Evolutionary conservation across 2,329 filamentous ascomycete genomes (phyloP).

Genomic region (Exophiala xenobiotica): DNA sequence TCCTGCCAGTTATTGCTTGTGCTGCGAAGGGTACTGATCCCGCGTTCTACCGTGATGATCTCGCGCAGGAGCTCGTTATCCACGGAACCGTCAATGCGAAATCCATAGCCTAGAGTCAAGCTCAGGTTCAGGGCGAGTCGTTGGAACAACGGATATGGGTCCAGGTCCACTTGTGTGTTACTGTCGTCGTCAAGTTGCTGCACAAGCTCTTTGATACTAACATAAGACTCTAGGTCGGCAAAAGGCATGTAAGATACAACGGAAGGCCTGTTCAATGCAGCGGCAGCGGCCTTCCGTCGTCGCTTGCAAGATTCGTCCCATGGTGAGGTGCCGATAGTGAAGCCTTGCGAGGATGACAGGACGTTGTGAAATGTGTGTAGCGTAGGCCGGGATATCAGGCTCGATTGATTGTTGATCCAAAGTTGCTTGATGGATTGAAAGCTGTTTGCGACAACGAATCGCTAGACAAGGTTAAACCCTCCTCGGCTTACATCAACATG

Average conservation of each 20-base stretch:
- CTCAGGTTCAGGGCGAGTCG: constrained; percentile 74
- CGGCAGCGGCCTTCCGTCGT: constrained; percentile 73
- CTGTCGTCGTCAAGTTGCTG: constrained; percentile 59
- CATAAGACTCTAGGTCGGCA: constrained; percentile 71
- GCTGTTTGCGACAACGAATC: constrained; percentile 74
- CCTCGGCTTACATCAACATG: no score
- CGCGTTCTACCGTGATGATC: constrained; percentile 72
- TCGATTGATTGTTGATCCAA: constrained; percentile 76
- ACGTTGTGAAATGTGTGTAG: constrained; percentile 80
- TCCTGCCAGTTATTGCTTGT: constrained; percentile 84
- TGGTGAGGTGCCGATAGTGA: constrained; percentile 79
- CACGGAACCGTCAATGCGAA: constrained; percentile 68
- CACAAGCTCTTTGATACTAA: constrained; percentile 70
- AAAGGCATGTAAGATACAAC: constrained; percentile 79
- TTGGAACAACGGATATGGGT: constrained; percentile 71
- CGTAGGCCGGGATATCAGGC: constrained; percentile 72
- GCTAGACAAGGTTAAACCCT: constrained; percentile 42
- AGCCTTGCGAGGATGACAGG: constrained; percentile 71
- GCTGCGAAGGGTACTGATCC: constrained; percentile 71
- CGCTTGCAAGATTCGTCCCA: constrained; percentile 79
- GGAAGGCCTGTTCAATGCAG: constrained; percentile 72
- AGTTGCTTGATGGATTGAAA: constrained; percentile 70
- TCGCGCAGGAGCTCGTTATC: constrained; percentile 67
- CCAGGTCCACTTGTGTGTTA: constrained; percentile 60
- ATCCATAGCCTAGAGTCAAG: constrained; percentile 75